Evolutionary conservation across 768 basidiomycete species (phyloP), one percentile per base, ranked within the genome.

Genomic region (Amanita fuliginea): DNA sequence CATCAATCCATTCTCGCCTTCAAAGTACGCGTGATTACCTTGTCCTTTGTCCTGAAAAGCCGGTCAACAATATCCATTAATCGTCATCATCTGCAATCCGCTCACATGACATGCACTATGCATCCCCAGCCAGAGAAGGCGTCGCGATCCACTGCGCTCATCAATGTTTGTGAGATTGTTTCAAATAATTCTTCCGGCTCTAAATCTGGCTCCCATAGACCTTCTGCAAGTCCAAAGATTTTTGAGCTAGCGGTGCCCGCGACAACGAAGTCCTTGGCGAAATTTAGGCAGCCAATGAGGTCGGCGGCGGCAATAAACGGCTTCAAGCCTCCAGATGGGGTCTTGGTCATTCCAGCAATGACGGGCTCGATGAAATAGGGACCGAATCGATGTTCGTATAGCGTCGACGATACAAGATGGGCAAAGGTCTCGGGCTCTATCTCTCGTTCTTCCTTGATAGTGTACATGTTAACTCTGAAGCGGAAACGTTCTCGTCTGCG

Each of bases 331-430:
- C 85, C 86, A 28, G 84, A 74, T 16, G 81, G 76, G 22, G 77
- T 78, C 66, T 77, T 83, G 47, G 82, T 81, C 52, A 97, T 66
- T 47, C 95, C 96, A 42, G 95, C 95, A 60, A 99, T 81, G 53
- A 99, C 92, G 10, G 96, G 96, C 64, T 97, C 94, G 57, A 92
- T 79, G 68, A 92, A 96, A 72, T 88, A 99, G 32, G 96, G 94
- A 6, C 89, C 90, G 60, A 98, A 99, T 65, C 96, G 81, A 62
- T 80, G 81, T 67, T 97, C 92, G 65, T 98, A 99, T 13, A 99
- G 77, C 18, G 94, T 95, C 46, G 90, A 93, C 37, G 89, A 91
- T 53, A 97, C 86, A 55, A 99, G 83, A 61, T 93, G 92, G 22
- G 92, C 86, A 66, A 98, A 97, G 6, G 92, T 91, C 72, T 93